A percentile compares a stretch with the other conserved stretches of the same genome.
Conservation (phyloP, 192 early-diverging fungal species). For the Podila clonocystis region DNA sequence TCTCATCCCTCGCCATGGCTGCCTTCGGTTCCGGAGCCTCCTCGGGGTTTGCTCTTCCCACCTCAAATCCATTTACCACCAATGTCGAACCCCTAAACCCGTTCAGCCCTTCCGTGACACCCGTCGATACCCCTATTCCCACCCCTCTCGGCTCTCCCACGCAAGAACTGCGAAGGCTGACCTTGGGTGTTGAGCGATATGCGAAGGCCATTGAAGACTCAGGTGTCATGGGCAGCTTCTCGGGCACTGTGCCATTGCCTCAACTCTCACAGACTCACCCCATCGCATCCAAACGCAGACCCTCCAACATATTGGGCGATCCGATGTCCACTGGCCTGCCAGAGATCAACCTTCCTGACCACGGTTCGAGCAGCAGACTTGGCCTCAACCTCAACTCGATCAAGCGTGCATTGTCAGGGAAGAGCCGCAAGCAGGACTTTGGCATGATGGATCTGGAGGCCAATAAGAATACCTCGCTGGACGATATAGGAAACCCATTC, state of each 20-base stretch:
- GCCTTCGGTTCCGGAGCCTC: constrained; percentile 12
- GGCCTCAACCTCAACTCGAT: constrained; percentile 36
- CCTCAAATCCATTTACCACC: constrained; percentile 26
- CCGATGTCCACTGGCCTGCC: background rate
- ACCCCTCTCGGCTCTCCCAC: constrained; percentile 40
- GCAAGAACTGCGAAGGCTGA: constrained; percentile 19
- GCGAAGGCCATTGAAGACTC: constrained; percentile 38
- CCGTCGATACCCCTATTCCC: constrained; percentile 6
- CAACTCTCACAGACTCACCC: constrained; percentile 21
- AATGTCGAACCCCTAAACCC: constrained; percentile 14
- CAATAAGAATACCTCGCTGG: constrained; percentile 1
- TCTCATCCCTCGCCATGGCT: background rate
- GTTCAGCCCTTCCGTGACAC: constrained; percentile 24
- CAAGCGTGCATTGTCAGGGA: constrained; percentile 34
- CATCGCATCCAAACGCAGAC: constrained; percentile 13
- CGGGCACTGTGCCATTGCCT: constrained; percentile 28
- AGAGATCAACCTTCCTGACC: background rate
- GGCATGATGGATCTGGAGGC: constrained; percentile 29
- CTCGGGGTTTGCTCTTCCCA: constrained; percentile 34
- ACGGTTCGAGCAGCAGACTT: constrained; percentile 8
- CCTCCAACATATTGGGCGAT: constrained; percentile 19
- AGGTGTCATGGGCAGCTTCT: constrained; percentile 35
- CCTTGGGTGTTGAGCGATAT: constrained; percentile 39
- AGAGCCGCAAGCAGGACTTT: constrained; percentile 11
- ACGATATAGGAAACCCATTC: constrained; percentile 31